Evolutionary conservation across 2,329 filamentous ascomycete species (phyloP), one percentile per base, ranked within the genome.

Genomic region (Plenodomus biglobosus): DNA sequence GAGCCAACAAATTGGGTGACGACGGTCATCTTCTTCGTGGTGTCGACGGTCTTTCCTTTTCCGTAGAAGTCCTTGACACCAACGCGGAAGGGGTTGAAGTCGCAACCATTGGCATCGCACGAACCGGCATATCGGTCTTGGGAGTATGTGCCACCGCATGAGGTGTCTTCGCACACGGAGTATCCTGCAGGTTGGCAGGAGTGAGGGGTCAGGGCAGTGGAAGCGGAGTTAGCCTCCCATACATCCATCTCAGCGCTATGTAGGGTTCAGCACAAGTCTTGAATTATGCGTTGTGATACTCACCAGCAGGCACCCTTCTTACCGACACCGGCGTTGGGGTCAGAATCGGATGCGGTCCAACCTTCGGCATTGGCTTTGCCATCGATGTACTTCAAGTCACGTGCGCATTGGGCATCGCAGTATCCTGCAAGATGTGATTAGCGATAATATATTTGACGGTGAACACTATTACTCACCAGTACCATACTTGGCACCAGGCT

Each of bases 101-200:
- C 85, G 62, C 85, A 87, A 35, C 85, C 85, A 58, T 85, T 83
- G 45, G 82, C 80, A 60, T 87, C 85, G 64, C 85, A 87, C 48
- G 78, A 73, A 35, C 84, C 83, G 15, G 66, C 75, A 61, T 86
- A 86, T 46, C 84, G 81, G 55, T 77, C 71, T 22, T 85, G 46
- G 73, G 74, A 55, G 68, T 71, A 68, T 76, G 80, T 45, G 70
- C 76, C 65, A 8, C 68, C 68, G 39, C 68, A 71, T 1, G 27
- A 35, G 13, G 42, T 75, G 32, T 79, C 83, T 1, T 66, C 61
- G 72, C 83, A 85, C 44, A 78, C 74, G 42, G 69, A 70, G 64
- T 80, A 80, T 32, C 74, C 76, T 42, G 76, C 69, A 44, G 68
- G 73, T 38, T 72, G 69, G 74, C 85, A 87, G 24, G 82, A 78